These are phyloP conservation scores for Hanseniaspora guilliermondii DNA, from an alignment of 805 yeast species.

Conservation along the genomic window DNA sequence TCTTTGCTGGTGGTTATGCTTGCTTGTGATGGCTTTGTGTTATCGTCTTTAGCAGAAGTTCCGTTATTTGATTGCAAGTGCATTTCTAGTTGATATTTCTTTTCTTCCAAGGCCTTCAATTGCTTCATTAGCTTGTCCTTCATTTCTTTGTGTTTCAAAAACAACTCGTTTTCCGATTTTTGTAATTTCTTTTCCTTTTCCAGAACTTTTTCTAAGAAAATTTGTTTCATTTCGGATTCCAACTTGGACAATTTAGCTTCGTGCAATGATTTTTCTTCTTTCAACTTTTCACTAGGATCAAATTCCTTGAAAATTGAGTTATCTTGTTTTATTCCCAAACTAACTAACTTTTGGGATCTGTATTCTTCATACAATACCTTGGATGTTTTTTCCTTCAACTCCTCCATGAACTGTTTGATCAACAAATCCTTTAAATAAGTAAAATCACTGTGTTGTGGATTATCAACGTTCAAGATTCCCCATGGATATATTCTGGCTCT, in stretches of 20 bases:
- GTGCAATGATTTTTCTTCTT: conserved; percentile 84
- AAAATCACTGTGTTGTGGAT: conserved; percentile 87
- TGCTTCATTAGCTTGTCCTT: conserved; percentile 85
- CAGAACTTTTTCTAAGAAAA: conserved; percentile 88
- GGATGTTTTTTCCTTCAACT: conserved; percentile 74
- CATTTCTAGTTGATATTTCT: conserved; percentile 63
- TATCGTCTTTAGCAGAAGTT: conserved; percentile 33
- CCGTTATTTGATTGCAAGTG: conserved; percentile 25
- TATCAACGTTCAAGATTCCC: conserved; percentile 94
- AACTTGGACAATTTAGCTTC: conserved; percentile 86
- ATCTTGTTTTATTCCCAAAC: conserved; percentile 86
- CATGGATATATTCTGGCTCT: conserved; percentile 94
- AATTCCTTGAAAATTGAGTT: conserved; percentile 85
- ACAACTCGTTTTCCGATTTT: conserved; percentile 91
- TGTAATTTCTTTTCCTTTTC: conserved; percentile 96
- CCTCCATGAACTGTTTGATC: conserved; percentile 84
- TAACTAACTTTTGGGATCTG: conserved; percentile 67
- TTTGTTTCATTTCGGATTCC: conserved; percentile 93
- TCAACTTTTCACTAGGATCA: conserved; percentile 83
- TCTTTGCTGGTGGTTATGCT: conserved; percentile 40
- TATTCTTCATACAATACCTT: conserved; percentile 72
- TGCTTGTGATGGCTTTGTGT: conserved; percentile 28
- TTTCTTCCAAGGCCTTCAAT: conserved; percentile 79
- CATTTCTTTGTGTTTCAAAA: conserved; percentile 92
- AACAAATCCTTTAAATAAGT: conserved; percentile 76